Conservation (phyloP, 2,329 filamentous ascomycete species). For the Amphichorda felina region DNA sequence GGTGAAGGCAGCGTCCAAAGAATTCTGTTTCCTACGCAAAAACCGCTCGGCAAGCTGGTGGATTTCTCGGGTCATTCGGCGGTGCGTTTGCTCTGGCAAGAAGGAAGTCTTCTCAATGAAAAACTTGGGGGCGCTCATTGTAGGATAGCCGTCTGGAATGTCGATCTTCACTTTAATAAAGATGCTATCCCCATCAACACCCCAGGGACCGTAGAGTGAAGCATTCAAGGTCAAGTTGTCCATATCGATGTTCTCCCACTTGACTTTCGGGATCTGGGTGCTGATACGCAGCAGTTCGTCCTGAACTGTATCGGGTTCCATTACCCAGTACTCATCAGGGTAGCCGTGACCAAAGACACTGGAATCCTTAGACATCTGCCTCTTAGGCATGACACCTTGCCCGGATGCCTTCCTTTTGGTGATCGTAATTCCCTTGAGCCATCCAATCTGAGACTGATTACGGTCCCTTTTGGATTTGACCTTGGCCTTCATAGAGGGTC, state of each 20-base stretch:
- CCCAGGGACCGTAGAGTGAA: conserved; percentile 56
- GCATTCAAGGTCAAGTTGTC: conserved; percentile 45
- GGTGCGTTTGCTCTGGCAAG: conserved; percentile 44
- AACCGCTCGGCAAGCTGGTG: conserved; percentile 44
- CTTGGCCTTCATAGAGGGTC: conserved; percentile 48
- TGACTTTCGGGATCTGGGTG: conserved; percentile 49
- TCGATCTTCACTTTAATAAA: conserved; percentile 51
- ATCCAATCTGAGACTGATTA: conserved; percentile 48
- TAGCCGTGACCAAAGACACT: conserved; percentile 37
- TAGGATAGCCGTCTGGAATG: conserved; percentile 48
- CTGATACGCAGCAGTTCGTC: conserved; percentile 54
- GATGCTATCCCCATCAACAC: conserved; percentile 39
- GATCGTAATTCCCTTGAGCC: conserved; percentile 60
- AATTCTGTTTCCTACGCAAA: conserved; percentile 45
- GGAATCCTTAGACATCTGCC: conserved; percentile 40
- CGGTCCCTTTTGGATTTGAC: conserved; percentile 30
- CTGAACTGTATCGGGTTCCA: conserved; percentile 50
- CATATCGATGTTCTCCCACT: conserved; percentile 54
- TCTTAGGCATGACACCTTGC: conserved; percentile 15
- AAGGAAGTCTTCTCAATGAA: conserved; percentile 49
- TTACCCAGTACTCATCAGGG: conserved; percentile 44
- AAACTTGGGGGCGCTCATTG: conserved; percentile 44
- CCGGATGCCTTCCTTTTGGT: conserved; percentile 38
- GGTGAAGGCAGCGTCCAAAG: conserved; percentile 47
- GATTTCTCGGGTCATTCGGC: conserved; percentile 39